Base-by-base conservation (phyloP, 2,329 filamentous ascomycete species). In the Talaromyces marneffei region DNA sequence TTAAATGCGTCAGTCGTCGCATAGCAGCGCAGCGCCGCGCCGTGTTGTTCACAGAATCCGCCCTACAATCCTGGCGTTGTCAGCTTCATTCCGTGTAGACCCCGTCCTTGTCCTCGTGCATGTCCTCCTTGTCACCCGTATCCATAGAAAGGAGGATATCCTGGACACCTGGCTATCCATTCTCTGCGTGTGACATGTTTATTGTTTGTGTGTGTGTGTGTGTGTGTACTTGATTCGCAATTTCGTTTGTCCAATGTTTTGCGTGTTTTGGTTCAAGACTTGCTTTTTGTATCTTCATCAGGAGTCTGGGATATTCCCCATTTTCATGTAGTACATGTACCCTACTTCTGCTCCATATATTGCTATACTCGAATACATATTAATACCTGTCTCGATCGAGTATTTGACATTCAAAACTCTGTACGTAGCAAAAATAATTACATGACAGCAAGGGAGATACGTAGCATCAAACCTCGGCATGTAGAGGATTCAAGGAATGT, bases 301-400 rank as follows among this genome's bases (percentile, higher is more conserved):
- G 68, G 68, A 69, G 69, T 71, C 66, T 64, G 68, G 64, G 68
- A 69, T 67, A 66, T 59, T 58, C 48, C 58, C 56, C 44, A 10
- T 59, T 59, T 53, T 58, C 60, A 42, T 60, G 57, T 62, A 54
- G 54, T 53, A 57, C 60, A 42, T 60, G 57, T 62, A 54, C 40
- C 57, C 58, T 48, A 58, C 53, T 62, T 50, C 44, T 57, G 29
- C 57, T 56, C 18, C 39, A 60, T 60, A 44, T 55, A 53, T 46
- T 33, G 39, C 48, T 56, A 56, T 52, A 48, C 35, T 53, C 27
- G 33, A 52, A 59, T 59, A 59, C 35, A 59, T 59, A n/a, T n/a
- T n/a, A 59, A 59, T 52, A 59, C 35, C 12, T 33, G 20, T 18
- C 12, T 44, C 27, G 10, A 23, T 31, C 27, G n/a, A 31, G 14